Percentiles rank a stretch among this genome's conserved stretches.
Evolutionary conservation across 371 early-diverging fungal species (phyloP).

Genomic region (Mucor indicus): DNA sequence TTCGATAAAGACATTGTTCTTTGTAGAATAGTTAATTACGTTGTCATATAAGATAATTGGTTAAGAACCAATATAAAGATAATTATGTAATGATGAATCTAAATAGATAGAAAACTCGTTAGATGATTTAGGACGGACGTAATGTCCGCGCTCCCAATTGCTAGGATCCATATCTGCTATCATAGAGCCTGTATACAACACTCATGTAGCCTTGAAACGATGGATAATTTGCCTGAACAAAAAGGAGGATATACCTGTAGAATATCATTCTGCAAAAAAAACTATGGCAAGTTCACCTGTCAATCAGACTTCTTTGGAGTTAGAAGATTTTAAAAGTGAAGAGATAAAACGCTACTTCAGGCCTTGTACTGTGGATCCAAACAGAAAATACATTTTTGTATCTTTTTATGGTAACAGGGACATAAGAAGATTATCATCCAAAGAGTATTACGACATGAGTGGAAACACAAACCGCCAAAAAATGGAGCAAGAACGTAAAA

Average conservation of each 20-base stretch:
- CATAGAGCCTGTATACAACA: too few species aligned
- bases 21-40: too few species aligned
- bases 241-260: neutral
- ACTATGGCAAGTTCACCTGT: neutral
- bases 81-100: too few species aligned
- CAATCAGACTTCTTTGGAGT: neutral
- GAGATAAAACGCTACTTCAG: neutral
- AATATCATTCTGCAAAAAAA: neutral
- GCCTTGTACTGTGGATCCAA: neutral
- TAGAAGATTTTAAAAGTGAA: neutral
- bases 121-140: too few species aligned
- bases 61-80: too few species aligned
- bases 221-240: too few species aligned
- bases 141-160: too few species aligned
- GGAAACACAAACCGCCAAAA: neutral
- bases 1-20: too few species aligned
- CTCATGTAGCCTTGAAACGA: too few species aligned
- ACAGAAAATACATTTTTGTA: neutral
- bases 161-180: too few species aligned
- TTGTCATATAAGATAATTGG: too few species aligned
- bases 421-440: neutral
- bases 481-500: constrained; percentile 1
- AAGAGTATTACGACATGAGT: constrained; percentile 3
- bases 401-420: neutral
- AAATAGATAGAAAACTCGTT: too few species aligned